These are phyloP conservation scores for Cutaneotrichosporon spelunceum DNA, from an alignment of 1,284 basidiomycete species.

Conservation along the genomic window DNA sequence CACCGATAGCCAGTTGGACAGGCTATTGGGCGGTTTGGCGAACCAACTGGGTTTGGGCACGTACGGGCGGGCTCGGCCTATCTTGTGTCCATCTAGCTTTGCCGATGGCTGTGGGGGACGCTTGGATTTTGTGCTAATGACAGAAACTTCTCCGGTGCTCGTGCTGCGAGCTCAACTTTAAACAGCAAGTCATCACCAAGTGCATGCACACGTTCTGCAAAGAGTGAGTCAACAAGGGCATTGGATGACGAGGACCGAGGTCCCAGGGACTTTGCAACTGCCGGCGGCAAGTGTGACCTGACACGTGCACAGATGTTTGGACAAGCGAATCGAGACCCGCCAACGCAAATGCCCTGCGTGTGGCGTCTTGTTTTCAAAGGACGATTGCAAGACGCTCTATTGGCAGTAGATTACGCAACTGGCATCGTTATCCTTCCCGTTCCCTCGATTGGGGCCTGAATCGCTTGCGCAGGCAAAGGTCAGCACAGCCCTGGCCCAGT, in stretches of 20 bases:
- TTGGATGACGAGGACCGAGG: not conserved
- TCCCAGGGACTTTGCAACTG: not conserved
- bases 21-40: not conserved
- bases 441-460: not conserved
- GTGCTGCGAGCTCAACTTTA: slow-evolving; percentile 79
- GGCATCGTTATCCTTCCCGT: too few relatives aligned
- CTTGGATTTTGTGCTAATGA: slow-evolving; percentile 6
- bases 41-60: not conserved
- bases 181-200: slow-evolving; percentile 82
- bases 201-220: slow-evolving; percentile 71
- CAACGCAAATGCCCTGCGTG: slow-evolving; percentile 96
- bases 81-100: not conserved
- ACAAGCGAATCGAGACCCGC: slow-evolving; percentile 79
- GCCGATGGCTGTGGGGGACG: not conserved
- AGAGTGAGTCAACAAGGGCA: slow-evolving; percentile 56
- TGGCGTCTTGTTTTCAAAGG: slow-evolving; percentile 75
- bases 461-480: not conserved
- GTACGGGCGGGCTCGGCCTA: not conserved
- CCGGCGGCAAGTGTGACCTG: slow-evolving; percentile 15
- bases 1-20: not conserved
- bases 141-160: slow-evolving; percentile 88
- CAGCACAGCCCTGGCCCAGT: not conserved
- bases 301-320: slow-evolving; percentile 60
- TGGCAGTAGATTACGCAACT: slow-evolving; percentile 61
- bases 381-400: slow-evolving; percentile 80